A percentile compares a stretch with the other conserved stretches of the same genome.
These are phyloP conservation scores for Nidula niveotomentosa DNA, from an alignment of 1,284 basidiomycete species.

Conservation along the genomic window DNA sequence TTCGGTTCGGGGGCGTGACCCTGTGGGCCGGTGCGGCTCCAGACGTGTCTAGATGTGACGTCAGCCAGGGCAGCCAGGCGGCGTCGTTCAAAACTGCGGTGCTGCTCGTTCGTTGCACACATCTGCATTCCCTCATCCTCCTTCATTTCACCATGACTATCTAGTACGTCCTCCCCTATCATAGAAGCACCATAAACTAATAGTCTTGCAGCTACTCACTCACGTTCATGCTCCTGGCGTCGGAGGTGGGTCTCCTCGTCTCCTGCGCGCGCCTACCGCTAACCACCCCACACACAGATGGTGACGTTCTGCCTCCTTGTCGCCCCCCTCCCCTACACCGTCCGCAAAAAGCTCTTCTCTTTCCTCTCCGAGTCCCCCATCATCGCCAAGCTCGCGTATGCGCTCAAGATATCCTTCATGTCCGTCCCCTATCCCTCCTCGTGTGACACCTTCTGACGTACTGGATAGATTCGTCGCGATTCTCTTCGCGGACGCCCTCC, in stretches of 20 bases:
- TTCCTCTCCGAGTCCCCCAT: conserved; percentile 74
- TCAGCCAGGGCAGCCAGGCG: not conserved
- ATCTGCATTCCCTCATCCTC: not conserved
- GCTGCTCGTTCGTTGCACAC: conserved; percentile 3
- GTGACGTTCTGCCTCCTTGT: conserved; percentile 73
- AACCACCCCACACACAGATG: conserved; percentile 42
- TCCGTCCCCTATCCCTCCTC: conserved; percentile 32
- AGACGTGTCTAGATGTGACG: conserved; percentile 8
- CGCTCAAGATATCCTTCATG: conserved; percentile 94
- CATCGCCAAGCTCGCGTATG: conserved; percentile 77
- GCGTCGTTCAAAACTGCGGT: not conserved
- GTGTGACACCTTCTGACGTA: not conserved
- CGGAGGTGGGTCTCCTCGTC: conserved; percentile 45
- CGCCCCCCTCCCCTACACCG: conserved; percentile 73
- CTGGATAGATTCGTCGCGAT: conserved; percentile 78
- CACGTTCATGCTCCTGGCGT: conserved; percentile 74
- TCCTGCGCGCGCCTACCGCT: not conserved
- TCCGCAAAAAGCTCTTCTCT: conserved; percentile 71
- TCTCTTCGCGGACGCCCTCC: conserved; percentile 87
- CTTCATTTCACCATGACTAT: conserved; percentile 57
- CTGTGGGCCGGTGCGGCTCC: not conserved
- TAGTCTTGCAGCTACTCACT: conserved; percentile 57
- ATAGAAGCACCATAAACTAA: conserved; percentile 4
- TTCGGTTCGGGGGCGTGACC: not conserved
- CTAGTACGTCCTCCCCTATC: conserved; percentile 46